A percentile compares a stretch with the other conserved stretches of the same genome.
phyloP scores from a whole-genome alignment of 805 yeast species.

The Groenewaldozyma salmanticensis region DNA sequence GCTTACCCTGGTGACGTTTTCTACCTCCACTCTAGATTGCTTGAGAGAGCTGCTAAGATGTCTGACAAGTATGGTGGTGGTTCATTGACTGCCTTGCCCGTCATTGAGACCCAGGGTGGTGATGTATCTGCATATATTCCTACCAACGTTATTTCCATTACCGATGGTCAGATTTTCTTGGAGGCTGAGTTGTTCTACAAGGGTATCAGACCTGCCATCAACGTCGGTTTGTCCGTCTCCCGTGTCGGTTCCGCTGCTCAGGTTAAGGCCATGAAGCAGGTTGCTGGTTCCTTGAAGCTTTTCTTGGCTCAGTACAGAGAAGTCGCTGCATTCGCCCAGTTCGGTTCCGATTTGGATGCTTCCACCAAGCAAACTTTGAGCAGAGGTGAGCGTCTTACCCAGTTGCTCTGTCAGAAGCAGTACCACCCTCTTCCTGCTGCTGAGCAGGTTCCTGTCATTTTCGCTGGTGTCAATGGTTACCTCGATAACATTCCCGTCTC shows the following conservation, averaged over 20 bases:
- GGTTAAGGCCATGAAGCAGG: conserved; percentile 99
- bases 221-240: conserved; percentile 99
- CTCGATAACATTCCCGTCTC: conserved; percentile 78
- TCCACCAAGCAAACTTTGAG: conserved; percentile 97
- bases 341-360: conserved; percentile 99
- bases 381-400: conserved; percentile 99
- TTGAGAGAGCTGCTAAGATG: conserved; percentile 98
- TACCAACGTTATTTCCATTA: conserved; percentile 94
- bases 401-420: conserved; percentile 96
- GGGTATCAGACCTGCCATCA: conserved; percentile 99
- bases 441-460: conserved; percentile 97
- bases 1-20: conserved; percentile 96
- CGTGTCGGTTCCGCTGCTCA: conserved; percentile 99
- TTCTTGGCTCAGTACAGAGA: conserved; percentile 99
- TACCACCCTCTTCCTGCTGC: conserved; percentile 95
- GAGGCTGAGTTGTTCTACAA: conserved; percentile 99
- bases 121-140: conserved; percentile 98
- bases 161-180: conserved; percentile 97
- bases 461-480: conserved; percentile 99
- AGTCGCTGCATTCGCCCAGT: conserved; percentile 99
- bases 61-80: conserved; percentile 83
- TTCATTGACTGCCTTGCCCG: conserved; percentile 91
- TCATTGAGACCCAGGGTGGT: conserved; percentile 98
- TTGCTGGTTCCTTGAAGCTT: conserved; percentile 99
- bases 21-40: conserved; percentile 89